phyloP scores from a whole-genome alignment of 2,329 filamentous ascomycete genomes.

The Epichloe gansuensis region DNA sequence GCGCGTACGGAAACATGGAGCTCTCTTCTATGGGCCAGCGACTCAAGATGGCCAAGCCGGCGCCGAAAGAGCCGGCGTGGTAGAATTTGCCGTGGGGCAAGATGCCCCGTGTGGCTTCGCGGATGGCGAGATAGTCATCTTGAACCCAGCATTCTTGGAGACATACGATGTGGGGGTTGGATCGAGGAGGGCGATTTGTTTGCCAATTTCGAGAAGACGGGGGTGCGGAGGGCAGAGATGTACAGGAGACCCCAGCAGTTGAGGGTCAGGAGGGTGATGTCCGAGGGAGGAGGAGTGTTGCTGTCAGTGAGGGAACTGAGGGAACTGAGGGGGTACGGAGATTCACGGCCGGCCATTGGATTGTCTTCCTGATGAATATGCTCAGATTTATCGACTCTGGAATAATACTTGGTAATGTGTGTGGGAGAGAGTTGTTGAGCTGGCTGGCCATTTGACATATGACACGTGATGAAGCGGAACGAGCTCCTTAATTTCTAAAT shows the following conservation, averaged over 20 bases:
- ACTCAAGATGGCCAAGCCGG: conserved; percentile 77
- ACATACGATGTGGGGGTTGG: conserved; percentile 72
- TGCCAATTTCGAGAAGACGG: conserved; percentile 74
- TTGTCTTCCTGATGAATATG: neutral
- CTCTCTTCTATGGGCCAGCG: conserved; percentile 88
- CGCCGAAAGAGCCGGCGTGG: conserved; percentile 76
- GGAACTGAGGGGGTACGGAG: neutral
- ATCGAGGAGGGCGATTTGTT: conserved; percentile 54
- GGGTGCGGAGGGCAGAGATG: conserved; percentile 64
- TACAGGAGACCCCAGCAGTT: conserved; percentile 97
- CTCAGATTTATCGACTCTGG: too few species aligned
- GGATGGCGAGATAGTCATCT: conserved; percentile 69
- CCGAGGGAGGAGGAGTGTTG: conserved; percentile 34
- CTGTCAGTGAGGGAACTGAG: conserved; percentile 5
- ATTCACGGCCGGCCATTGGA: neutral
- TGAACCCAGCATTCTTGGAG: conserved; percentile 92
- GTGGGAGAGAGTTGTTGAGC: neutral
- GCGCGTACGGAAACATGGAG: conserved; percentile 73
- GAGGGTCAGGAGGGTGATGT: conserved; percentile 71
- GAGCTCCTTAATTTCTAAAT: neutral
- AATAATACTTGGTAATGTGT: neutral
- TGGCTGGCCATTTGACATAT: neutral
- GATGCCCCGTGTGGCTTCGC: conserved; percentile 56
- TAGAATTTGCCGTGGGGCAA: conserved; percentile 93
- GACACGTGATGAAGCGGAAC: conserved; percentile 1